phyloP scores from a whole-genome alignment of 495 filamentous ascomycete genomes.

The Penicillium paradoxum region DNA sequence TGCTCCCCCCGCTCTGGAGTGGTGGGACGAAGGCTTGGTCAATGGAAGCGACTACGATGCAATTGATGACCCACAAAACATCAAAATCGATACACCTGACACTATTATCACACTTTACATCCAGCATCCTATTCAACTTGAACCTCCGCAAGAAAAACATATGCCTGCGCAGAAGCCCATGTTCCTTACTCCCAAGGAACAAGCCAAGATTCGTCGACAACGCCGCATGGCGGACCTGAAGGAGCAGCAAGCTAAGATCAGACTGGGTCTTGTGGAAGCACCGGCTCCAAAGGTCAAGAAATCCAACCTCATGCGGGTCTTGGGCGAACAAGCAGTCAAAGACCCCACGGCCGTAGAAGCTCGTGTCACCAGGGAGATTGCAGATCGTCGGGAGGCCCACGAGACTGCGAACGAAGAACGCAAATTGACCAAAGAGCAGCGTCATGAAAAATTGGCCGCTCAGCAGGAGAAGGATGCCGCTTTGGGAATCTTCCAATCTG shows the following conservation, averaged over 20 bases:
- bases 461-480: constrained; percentile 87
- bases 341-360: constrained; percentile 97
- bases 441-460: constrained; percentile 72
- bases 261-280: constrained; percentile 81
- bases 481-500: constrained; percentile 74
- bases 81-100: constrained; percentile 74
- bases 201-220: constrained; percentile 85
- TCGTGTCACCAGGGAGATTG: constrained; percentile 84
- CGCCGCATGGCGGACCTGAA: constrained; percentile 87
- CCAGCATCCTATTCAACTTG: constrained; percentile 88
- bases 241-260: constrained; percentile 92
- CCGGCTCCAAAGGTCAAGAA: constrained; percentile 94
- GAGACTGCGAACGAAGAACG: constrained; percentile 76
- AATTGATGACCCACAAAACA: constrained; percentile 54
- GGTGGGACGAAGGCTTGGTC: constrained; percentile 94
- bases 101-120: constrained; percentile 84
- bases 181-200: constrained; percentile 86
- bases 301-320: constrained; percentile 90
- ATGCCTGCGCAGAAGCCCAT: constrained; percentile 79
- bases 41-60: constrained; percentile 66
- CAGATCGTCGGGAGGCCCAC: constrained; percentile 74
- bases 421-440: constrained; percentile 86
- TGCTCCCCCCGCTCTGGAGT: constrained; percentile 83
- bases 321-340: constrained; percentile 96
- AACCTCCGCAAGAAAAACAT: constrained; percentile 84